Base-by-base conservation (phyloP, 139 green algal species). In the Tetratostichococcus sp. region DNA sequence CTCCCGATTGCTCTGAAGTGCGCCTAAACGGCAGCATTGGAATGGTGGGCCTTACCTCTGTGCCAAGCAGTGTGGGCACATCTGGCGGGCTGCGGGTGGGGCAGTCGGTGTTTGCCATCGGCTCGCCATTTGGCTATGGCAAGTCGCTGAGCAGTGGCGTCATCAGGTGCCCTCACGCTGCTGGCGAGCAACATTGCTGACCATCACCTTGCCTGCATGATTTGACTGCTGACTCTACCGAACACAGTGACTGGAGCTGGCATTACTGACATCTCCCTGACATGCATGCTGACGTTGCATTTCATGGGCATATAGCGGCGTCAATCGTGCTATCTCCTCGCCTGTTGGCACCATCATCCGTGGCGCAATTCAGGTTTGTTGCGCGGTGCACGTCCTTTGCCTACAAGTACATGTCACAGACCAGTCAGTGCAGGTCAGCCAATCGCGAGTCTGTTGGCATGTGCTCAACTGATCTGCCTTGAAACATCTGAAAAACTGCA, bases 311-410 rank as follows among this genome's bases (percentile, higher is more conserved):
- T n/a, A n/a, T n/a, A 91, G 84, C 66, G 90, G 90, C 5, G 70
- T 90, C 4, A 79, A 82, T 59, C 77, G 88, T 19, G 80, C 77
- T 16, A 92, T 96, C n/a, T 86, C 89, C 6, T 83, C 82, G 4
- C 85, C 83, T 21, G 77, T 80, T 21, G 92, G 92, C 25, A 89
- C 78, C 0, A 79, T 84, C 21, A 95, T 95, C 65, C 83, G 83
- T 35, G 91, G 91, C 1, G 87, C 80, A 28, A 88, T 97, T 34
- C 91, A 91, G 87, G 86, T 90, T 23, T 19, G 74, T 21, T 23
- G 0, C 23, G n/a, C 35, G 17, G 39, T 21, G 39, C 11, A 6
- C 6, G 11, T 50, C 8, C 39, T 50, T 50, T 50, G 8, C 39
- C 11, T 50, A 21, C 6, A 11, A 50, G 8, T 21, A 11, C 39